phyloP scores from a whole-genome alignment of 164 flowering plant genomes.

The Hamamelis virginiana region DNA sequence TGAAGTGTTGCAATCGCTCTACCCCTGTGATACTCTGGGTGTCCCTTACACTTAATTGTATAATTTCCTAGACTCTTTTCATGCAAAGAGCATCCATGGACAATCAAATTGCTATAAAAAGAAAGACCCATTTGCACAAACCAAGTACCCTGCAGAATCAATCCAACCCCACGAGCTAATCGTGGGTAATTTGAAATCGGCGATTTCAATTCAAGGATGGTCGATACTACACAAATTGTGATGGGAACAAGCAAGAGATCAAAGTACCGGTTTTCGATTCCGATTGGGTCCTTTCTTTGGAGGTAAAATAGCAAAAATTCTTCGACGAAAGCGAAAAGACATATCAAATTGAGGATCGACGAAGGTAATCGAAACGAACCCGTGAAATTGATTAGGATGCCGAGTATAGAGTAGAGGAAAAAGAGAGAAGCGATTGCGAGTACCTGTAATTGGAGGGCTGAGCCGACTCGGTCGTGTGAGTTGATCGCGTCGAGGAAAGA shows the following conservation, averaged over 20 bases:
- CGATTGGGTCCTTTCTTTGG: constrained; percentile 62
- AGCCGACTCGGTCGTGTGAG: constrained; percentile 57
- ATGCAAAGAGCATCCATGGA: constrained; percentile 62
- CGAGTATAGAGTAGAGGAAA: constrained; percentile 51
- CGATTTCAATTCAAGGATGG: constrained; percentile 45
- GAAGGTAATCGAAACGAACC: constrained; percentile 35
- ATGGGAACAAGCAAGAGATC: constrained; percentile 83
- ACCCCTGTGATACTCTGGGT: constrained; percentile 70
- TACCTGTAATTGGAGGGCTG: constrained; percentile 58
- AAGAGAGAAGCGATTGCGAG: constrained; percentile 57
- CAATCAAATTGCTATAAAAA: constrained; percentile 53
- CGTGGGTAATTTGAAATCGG: constrained; percentile 35
- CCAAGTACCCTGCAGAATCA: constrained; percentile 88
- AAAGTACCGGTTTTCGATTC: constrained; percentile 85
- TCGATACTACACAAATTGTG: constrained; percentile 52
- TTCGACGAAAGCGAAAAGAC: constrained; percentile 64
- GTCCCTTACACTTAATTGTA: constrained; percentile 77
- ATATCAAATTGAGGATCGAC: constrained; percentile 39
- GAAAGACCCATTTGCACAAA: constrained; percentile 91
- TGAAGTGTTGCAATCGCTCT: constrained; percentile 85
- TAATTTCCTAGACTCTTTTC: constrained; percentile 79
- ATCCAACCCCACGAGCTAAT: constrained; percentile 71
- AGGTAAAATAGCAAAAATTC: constrained; percentile 76
- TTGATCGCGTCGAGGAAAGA: constrained; percentile 50
- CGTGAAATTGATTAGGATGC: constrained; percentile 29